Base-by-base conservation (phyloP, 805 yeast species). In the Metschnikowia sp. region DNA sequence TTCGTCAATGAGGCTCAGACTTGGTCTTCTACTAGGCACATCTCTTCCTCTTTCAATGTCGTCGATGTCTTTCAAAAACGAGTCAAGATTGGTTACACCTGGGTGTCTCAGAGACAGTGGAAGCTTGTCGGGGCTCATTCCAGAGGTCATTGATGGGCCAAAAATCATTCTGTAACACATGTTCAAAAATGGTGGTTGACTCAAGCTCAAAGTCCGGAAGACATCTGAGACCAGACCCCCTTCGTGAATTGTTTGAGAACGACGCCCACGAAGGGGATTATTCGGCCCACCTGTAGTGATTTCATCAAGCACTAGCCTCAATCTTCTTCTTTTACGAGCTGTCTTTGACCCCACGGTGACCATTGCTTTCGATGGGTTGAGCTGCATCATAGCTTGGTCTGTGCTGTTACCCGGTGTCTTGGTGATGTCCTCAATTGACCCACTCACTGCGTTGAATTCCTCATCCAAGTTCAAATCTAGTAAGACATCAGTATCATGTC, bases 11-110 rank as follows among this genome's bases (percentile, higher is more conserved):
- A 50, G 36, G 26, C 51, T 50, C 51, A 50, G 51, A 33, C 54
- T 50, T 8, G 49, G 49, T 19, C 54, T 37, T 26, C 49, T 40
- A 31, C 42, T 42, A 3, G 44, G 39, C 7, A 43, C 39, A 35
- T 54, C 39, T 47, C 58, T 50, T 8, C 57, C 58, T 3, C 49
- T 40, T 33, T 55, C 58, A 18, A 54, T 43, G 8, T 53, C 58
- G 18, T 47, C 49, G 18, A 47, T 41, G 8, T 42, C 49, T 19
- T 39, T 38, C 37, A 42, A 42, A 22, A 42, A 42, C 2, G 54
- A 45, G 12, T 48, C 51, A 8, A 48, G 39, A 8, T 44, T 39
- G 9, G 47, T 29, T 11, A 32, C 29, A n/a, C 32, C 33, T 5
- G 49, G 49, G 28, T 50, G 54, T 22, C 54, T 38, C 15, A 44